Evolutionary conservation across 2,329 filamentous ascomycete genomes (phyloP).

Genomic region (Monascus ruber): DNA sequence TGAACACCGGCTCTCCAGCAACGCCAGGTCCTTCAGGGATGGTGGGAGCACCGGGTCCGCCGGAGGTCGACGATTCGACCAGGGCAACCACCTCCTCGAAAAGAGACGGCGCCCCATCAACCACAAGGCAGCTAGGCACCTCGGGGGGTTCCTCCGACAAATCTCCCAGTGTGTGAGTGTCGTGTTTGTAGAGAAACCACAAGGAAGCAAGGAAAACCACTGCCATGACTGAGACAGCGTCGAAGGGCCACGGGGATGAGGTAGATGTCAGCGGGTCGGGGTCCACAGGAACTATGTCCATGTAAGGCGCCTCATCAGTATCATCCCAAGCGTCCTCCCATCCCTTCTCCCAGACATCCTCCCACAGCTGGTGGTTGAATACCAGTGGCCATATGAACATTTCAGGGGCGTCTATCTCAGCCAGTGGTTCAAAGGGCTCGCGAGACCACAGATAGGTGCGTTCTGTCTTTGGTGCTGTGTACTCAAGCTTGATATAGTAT

Average conservation of each 20-base stretch:
- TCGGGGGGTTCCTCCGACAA: slow-evolving; percentile 2
- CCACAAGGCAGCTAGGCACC: slow-evolving; percentile 6
- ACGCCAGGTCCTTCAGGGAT: slow-evolving; percentile 4
- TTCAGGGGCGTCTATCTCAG: background rate
- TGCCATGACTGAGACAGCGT: slow-evolving; percentile 1
- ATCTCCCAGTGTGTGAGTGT: slow-evolving; percentile 8
- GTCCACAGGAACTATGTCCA: background rate
- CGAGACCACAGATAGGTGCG: slow-evolving; percentile 1
- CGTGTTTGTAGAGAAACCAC: slow-evolving; percentile 1
- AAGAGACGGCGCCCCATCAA: slow-evolving; percentile 2
- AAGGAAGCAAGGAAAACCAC: slow-evolving; percentile 3
- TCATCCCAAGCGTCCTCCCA: no score
- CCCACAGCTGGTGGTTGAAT: slow-evolving; percentile 5
- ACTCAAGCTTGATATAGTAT: slow-evolving; percentile 1
- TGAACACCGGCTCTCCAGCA: slow-evolving; percentile 2
- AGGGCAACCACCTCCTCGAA: slow-evolving; percentile 4
- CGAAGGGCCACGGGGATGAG: slow-evolving; percentile 2
- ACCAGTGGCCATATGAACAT: slow-evolving; percentile 1
- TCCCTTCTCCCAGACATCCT: slow-evolving; percentile 2
- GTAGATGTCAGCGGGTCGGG: slow-evolving; percentile 1
- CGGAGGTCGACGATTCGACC: slow-evolving; percentile 1
- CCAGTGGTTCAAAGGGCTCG: background rate
- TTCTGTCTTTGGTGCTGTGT: slow-evolving; percentile 1
- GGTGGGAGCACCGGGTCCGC: background rate
- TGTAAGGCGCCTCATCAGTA: no score